Evolutionary conservation across 257 asterid species (phyloP).

Genomic region (Primulina huaijiensis): DNA sequence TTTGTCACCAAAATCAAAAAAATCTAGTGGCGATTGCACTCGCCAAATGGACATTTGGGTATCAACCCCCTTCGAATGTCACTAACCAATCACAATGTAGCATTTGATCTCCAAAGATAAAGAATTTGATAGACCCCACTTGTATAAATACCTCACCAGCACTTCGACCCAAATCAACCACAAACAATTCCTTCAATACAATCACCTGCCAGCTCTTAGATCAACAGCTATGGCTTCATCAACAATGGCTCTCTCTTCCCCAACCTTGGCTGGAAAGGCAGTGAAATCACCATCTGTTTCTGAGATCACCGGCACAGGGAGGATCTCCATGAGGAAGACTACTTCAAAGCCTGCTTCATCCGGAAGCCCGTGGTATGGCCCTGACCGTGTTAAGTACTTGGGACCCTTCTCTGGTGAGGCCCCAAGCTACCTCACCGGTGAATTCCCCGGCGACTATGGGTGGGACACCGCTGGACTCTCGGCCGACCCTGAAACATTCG

Average conservation of each 20-base stretch:
- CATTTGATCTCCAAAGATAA: too few relatives aligned
- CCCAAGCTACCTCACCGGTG: constrained; percentile 42
- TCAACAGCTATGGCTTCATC: constrained; percentile 41
- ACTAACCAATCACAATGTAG: too few relatives aligned
- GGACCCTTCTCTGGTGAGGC: constrained; percentile 47
- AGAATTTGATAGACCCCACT: too few relatives aligned
- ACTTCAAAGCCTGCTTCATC: constrained; percentile 36
- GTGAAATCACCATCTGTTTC: constrained; percentile 38
- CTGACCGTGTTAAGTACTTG: constrained; percentile 36
- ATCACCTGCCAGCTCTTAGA: not conserved
- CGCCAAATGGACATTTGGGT: too few relatives aligned
- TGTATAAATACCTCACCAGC: too few relatives aligned
- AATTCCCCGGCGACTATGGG: constrained; percentile 49
- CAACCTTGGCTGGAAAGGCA: constrained; percentile 45
- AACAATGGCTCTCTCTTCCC: constrained; percentile 58
- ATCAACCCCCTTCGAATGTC: too few relatives aligned
- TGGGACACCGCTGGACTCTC: constrained; percentile 56
- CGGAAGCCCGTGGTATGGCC: constrained; percentile 40
- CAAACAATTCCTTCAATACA: too few relatives aligned
- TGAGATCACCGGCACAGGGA: constrained; percentile 31
- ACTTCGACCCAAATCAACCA: too few relatives aligned
- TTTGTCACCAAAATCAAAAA: too few relatives aligned
- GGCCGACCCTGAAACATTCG: constrained; percentile 45
- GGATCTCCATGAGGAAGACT: constrained; percentile 40
- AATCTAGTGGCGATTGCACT: too few relatives aligned